Percentiles rank a stretch among this genome's conserved stretches.
Evolutionary conservation across 2,329 filamentous ascomycete species (phyloP).

Genomic region (Amauroascus verrucosus): DNA sequence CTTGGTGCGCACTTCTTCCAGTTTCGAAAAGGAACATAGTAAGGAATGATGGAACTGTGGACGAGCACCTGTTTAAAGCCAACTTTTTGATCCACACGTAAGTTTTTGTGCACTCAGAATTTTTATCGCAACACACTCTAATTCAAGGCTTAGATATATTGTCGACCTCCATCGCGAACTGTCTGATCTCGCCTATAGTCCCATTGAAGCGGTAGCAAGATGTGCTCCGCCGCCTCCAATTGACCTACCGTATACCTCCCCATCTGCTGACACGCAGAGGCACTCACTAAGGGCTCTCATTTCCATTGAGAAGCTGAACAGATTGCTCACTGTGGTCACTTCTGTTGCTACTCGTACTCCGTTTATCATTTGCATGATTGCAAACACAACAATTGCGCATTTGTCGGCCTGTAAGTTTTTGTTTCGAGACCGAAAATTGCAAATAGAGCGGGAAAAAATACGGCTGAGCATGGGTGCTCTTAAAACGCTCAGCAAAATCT

Average conservation of each 20-base stretch:
- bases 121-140: conserved; percentile 25
- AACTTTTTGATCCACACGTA: conserved; percentile 56
- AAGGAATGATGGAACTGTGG: conserved; percentile 46
- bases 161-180: conserved; percentile 32
- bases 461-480: conserved; percentile 33
- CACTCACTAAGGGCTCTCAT: conserved; percentile 32
- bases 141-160: conserved; percentile 21
- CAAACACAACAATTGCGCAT: conserved; percentile 46
- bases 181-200: conserved; percentile 31
- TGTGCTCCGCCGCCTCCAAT: conserved; percentile 22
- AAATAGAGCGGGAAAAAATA: conserved; percentile 31
- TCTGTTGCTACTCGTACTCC: conserved; percentile 30
- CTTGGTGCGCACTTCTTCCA: conserved; percentile 33
- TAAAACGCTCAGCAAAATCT: conserved; percentile 27
- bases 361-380: conserved; percentile 36
- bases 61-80: conserved; percentile 69
- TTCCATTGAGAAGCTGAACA: conserved; percentile 30
- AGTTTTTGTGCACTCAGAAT: conserved; percentile 32
- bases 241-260: conserved; percentile 11
- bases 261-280: conserved; percentile 22
- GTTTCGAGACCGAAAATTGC: conserved; percentile 24
- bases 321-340: conserved; percentile 30
- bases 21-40: conserved; percentile 26
- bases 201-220: conserved; percentile 31
- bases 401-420: conserved; percentile 40